Evolutionary conservation across 2,329 filamentous ascomycete genomes (phyloP), one percentile per base, ranked within the genome.

Genomic region (Fusarium camptoceras): DNA sequence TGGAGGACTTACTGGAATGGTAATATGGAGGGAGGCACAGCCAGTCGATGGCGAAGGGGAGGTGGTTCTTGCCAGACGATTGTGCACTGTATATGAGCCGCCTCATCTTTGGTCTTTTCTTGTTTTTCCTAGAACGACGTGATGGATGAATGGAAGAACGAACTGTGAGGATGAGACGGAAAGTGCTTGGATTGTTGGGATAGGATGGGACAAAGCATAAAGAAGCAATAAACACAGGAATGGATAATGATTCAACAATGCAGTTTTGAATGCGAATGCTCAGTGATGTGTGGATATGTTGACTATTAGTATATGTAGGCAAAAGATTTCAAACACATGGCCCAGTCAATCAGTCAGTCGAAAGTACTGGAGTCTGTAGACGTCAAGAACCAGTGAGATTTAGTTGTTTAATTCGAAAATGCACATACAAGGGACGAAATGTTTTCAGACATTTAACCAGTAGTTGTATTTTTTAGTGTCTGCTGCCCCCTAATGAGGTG

Each of bases 401-500:
- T 4, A 4, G 15, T 22, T 10, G 9, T 25, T 14, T 8, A 7
- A 1, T 11, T n/a, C 15, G 7, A 25, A 4, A 25, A 11, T n/a
- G 34, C 24, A 53, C 9, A 20, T 10, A 10, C 5, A 22, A n/a
- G 18, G 16, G 27, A 10, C 31, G 6, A 27, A 41, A 4, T n/a
- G 12, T 8, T n/a, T 31, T 44, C 20, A 44, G 42, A 50, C 20
- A 31, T 57, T 63, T 46, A 58, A 57, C 60, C 57, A 54, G 48
- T 58, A 41, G 42, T 64, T 70, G 34, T 64, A 60, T 72, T 72
- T 53, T 37, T 68, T 46, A 43, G 55, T 70, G 53, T 22, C 30
- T 46, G 47, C 48, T 24, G 25, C 62, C 53, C 59, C 42, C 18
- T 42, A 39, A 31, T 16, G 12, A 51, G 59, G 54, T 54, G 47